These are phyloP conservation scores for Hypoxylon sp. DNA, from an alignment of 2,329 filamentous ascomycete species.

Conservation along the genomic window DNA sequence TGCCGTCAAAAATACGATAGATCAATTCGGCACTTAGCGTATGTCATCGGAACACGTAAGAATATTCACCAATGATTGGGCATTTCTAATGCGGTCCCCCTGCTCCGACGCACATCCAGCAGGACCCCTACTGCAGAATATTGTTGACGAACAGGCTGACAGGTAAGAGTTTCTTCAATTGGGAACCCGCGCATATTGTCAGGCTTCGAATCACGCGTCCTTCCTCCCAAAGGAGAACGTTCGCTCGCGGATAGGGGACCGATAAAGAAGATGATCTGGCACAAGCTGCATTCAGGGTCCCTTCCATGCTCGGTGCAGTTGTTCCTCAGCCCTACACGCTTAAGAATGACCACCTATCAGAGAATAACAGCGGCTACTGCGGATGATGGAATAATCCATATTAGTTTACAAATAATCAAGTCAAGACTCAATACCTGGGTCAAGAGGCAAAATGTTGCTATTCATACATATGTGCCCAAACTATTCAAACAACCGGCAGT, in stretches of 20 bases:
- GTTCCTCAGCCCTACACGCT: conserved; percentile 37
- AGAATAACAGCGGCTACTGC: conserved; percentile 33
- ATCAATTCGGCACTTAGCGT: conserved; percentile 39
- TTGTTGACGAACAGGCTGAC: conserved; percentile 14
- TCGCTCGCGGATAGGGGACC: conserved; percentile 4
- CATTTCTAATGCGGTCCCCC: conserved; percentile 17
- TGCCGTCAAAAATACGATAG: conserved; percentile 36
- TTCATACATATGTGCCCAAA: conserved; percentile 24
- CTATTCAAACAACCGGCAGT: conserved; percentile 21
- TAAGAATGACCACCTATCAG: conserved; percentile 29
- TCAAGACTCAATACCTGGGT: conserved; percentile 26
- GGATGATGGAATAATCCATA: conserved; percentile 34
- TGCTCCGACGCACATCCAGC: conserved; percentile 33
- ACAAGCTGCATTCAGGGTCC: conserved; percentile 33
- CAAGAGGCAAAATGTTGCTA: conserved; percentile 20
- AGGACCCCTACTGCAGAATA: conserved; percentile 40
- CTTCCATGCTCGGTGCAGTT: conserved; percentile 13
- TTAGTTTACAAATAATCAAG: conserved; percentile 23
- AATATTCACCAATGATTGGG: conserved; percentile 24
- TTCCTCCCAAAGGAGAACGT: conserved; percentile 13
- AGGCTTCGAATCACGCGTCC: conserved; percentile 31
- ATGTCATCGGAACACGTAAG: conserved; percentile 35
- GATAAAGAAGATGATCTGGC: conserved; percentile 24
- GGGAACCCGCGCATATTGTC: conserved; percentile 28
- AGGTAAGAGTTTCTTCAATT: conserved; percentile 30